phyloP scores from a whole-genome alignment of 2,329 filamentous ascomycete genomes.

The Diplodia intermedia region DNA sequence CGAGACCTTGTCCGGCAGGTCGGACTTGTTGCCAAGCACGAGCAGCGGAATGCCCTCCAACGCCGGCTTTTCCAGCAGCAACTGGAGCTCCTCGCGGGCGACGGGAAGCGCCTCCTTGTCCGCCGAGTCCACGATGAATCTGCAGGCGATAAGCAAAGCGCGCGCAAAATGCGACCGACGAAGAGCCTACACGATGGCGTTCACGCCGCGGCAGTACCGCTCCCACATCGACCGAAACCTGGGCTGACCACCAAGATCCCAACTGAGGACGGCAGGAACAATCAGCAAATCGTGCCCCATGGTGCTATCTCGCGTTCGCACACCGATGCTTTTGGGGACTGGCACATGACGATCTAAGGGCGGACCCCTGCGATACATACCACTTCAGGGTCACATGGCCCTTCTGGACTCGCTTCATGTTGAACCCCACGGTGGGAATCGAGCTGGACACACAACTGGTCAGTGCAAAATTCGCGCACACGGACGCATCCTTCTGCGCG shows the following conservation, averaged over 20 bases:
- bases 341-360: constrained; percentile 30
- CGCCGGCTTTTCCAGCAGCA: constrained; percentile 82
- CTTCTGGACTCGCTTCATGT: constrained; percentile 97
- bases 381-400: constrained; percentile 98
- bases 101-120: constrained; percentile 80
- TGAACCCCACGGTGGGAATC: constrained; percentile 98
- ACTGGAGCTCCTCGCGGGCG: constrained; percentile 90
- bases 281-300: constrained; percentile 11
- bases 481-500: constrained; percentile 34
- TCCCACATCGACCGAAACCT: constrained; percentile 99
- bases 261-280: constrained; percentile 58
- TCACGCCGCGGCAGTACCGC: constrained; percentile 95
- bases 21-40: constrained; percentile 96
- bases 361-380: constrained; percentile 54
- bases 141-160: constrained; percentile 47
- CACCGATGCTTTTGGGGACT: constrained; percentile 17
- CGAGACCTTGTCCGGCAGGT: constrained; percentile 86
- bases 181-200: constrained; percentile 80
- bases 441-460: constrained; percentile 65
- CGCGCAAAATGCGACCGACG: constrained; percentile 33
- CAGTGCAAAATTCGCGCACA: constrained; percentile 29
- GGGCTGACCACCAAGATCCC: constrained; percentile 97
- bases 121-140: constrained; percentile 96
- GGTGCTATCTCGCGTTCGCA: constrained; percentile 23
- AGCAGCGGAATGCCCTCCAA: constrained; percentile 90